A percentile compares a stretch with the other conserved stretches of the same genome.
phyloP scores from a whole-genome alignment of 371 early-diverging fungal genomes.

The Smittium culicis region DNA sequence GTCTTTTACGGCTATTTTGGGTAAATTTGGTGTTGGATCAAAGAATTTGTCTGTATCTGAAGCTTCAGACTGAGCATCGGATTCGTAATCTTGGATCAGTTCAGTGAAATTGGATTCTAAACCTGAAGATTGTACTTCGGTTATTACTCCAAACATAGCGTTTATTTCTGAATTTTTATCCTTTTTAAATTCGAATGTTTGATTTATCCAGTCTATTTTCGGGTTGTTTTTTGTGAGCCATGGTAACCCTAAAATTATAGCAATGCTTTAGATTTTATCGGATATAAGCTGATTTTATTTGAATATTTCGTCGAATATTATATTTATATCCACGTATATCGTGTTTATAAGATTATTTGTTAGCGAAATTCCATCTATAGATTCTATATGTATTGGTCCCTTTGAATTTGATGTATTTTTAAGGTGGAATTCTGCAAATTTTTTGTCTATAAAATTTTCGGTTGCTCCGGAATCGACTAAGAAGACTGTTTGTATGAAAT shows the following conservation, averaged over 20 bases:
- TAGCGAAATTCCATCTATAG: conserved; percentile 1
- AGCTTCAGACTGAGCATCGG: neutral
- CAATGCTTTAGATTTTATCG: neutral
- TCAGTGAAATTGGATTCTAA: neutral
- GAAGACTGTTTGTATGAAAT: neutral
- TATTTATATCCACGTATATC: neutral
- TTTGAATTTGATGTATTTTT: neutral
- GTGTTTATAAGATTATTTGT: neutral
- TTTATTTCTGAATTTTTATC: neutral
- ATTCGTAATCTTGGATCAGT: neutral
- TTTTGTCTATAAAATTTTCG: conserved; percentile 1
- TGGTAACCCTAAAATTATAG: conserved; percentile 6
- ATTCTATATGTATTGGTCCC: neutral
- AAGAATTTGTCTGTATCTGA: neutral
- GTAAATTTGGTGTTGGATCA: conserved; percentile 2
- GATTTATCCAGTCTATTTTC: conserved; percentile 4
- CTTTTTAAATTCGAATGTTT: neutral
- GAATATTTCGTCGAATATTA: neutral
- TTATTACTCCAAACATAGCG: neutral
- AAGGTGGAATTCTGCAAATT: neutral
- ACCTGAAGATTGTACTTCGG: neutral
- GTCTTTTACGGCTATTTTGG: too few relatives aligned
- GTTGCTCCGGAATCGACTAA: conserved; percentile 8
- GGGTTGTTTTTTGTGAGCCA: neutral
- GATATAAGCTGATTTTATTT: neutral